phyloP scores from a whole-genome alignment of 2,329 filamentous ascomycete species.

The Penicillium crustosum region DNA sequence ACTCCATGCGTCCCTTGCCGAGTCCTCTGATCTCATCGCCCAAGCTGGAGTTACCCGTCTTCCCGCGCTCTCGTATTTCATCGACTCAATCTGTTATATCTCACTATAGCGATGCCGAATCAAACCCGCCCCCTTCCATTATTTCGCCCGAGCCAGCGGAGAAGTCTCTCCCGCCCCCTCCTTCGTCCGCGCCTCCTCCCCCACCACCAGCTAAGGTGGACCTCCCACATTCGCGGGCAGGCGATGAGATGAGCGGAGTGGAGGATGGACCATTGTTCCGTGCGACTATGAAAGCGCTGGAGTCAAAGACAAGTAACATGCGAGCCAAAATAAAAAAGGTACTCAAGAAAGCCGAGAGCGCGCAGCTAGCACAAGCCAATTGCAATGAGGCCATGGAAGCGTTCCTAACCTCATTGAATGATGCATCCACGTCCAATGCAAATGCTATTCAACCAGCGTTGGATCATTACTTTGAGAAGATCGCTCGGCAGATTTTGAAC shows the following conservation, averaged over 20 bases:
- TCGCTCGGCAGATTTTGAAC: constrained; percentile 80
- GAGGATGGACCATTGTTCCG: constrained; percentile 95
- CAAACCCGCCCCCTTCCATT: constrained; percentile 34
- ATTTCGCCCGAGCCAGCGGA: constrained; percentile 33
- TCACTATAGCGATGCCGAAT: constrained; percentile 70
- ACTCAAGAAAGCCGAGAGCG: constrained; percentile 87
- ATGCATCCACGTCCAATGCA: constrained; percentile 85
- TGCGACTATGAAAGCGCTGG: constrained; percentile 91
- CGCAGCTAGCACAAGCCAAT: constrained; percentile 72
- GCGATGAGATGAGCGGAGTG: constrained; percentile 77
- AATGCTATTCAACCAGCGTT: constrained; percentile 96
- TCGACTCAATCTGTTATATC: constrained; percentile 86
- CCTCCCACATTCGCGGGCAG: constrained; percentile 78
- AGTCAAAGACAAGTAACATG: constrained; percentile 96
- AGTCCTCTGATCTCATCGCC: constrained; percentile 67
- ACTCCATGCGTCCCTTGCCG: constrained; percentile 47
- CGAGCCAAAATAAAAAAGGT: constrained; percentile 93
- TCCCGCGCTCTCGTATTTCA: constrained; percentile 76
- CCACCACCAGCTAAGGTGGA: constrained; percentile 71
- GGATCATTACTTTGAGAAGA: constrained; percentile 98
- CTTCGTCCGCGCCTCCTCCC: constrained; percentile 26
- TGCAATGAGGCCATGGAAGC: constrained; percentile 82
- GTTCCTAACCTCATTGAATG: constrained; percentile 82
- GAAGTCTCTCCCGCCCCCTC: constrained; percentile 25
- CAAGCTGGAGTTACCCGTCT: constrained; percentile 69